Base-by-base conservation (phyloP, 306 rosid species). In the Carpinus viminea region DNA sequence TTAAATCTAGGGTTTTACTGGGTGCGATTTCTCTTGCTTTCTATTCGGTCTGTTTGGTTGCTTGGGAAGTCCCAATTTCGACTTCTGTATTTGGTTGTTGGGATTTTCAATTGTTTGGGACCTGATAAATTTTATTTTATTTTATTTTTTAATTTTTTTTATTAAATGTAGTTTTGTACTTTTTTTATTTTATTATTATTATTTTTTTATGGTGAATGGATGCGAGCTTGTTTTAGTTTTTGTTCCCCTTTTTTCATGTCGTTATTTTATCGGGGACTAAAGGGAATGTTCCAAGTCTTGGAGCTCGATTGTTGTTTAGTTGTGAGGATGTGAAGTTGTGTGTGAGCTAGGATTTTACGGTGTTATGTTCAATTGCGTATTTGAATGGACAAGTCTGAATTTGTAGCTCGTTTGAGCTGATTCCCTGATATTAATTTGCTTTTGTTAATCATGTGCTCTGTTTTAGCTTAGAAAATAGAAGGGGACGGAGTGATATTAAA, bases 1-100 rank as follows among this genome's bases (percentile, higher is more conserved):
- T 78, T 65, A 54, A 64, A 76, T 55, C 76, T 88, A 78, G 79
- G 80, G 31, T 60, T 72, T 56, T 8, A 12, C 16, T 65, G 24
- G 26, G 17, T 76, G 82, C 55, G 55, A 75, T 57, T 62, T 77
- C 50, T 50, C n/a, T 12, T 68, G 68, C 68, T 74, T 45, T 55
- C 6, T 45, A 52, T 16, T 17, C 48, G 47, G 53, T 72, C 2
- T 46, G 74, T 64, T 47, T 60, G 59, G 53, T 48, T 24, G 62
- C 57, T 74, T 18, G 24, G 73, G 9, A 21, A 53, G 8, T 46
- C 51, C 4, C 16, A 72, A 48, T 59, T 78, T 73, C 50, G 80
- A 68, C 31, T 80, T 31, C 76, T 62, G 26, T 16, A 1, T 34
- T 7, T 75, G 21, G 28, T 48, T 21, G 15, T 20, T 55, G 77